Conservation (phyloP, 2,329 filamentous ascomycete species). For the Aspergillus melleus region DNA sequence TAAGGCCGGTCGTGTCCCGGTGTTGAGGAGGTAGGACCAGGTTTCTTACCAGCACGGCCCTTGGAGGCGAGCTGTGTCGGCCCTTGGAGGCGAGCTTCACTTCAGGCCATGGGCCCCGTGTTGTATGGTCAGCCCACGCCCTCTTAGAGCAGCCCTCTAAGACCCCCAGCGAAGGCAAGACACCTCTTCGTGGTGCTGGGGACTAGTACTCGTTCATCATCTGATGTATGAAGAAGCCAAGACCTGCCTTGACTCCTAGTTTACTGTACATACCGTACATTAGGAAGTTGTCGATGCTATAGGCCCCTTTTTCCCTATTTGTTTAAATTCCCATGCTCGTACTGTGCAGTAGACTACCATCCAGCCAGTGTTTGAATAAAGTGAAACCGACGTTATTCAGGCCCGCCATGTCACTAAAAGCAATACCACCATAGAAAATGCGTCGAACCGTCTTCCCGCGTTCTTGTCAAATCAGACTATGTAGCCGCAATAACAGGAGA, state of each 20-base stretch:
- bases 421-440: not conserved
- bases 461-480: not conserved
- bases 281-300: not conserved
- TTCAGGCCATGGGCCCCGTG: no score
- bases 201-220: slow-evolving; percentile 1
- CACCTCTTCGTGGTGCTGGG: not conserved
- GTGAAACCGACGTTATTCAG: not conserved
- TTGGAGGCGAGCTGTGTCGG: no score
- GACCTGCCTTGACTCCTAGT: not conserved
- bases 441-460: not conserved
- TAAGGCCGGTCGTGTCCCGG: no score
- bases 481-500: not conserved
- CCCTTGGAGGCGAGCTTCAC: no score
- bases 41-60: no score
- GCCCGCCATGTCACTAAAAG: not conserved
- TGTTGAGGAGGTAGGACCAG: no score
- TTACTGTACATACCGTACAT: not conserved
- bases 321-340: not conserved
- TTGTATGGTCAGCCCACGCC: no score
- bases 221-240: not conserved
- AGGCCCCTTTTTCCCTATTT: not conserved
- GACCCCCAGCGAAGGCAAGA: not conserved
- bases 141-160: no score
- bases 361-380: no score
- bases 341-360: not conserved